These are phyloP conservation scores for Cephaloascus fragrans DNA, from an alignment of 805 yeast genomes.

Conservation along the genomic window DNA sequence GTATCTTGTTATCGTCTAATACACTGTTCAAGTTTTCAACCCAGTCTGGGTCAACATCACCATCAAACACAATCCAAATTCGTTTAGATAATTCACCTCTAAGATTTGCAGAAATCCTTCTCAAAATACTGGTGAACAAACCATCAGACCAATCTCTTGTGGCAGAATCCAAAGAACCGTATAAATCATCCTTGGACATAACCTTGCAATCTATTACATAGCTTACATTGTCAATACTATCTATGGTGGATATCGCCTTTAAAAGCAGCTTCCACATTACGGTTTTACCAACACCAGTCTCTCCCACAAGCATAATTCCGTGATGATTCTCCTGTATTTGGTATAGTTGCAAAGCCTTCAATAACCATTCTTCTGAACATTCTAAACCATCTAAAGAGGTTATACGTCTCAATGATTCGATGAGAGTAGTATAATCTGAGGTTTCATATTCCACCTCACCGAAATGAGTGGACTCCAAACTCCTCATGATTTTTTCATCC, in stretches of 20 bases:
- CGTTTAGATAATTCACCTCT: constrained; percentile 48
- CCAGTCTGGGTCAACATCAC: constrained; percentile 92
- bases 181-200: constrained; percentile 51
- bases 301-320: constrained; percentile 78
- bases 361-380: constrained; percentile 32
- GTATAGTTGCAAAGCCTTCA: constrained; percentile 50
- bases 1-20: constrained; percentile 72
- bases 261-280: constrained; percentile 39
- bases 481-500: constrained; percentile 37
- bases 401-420: constrained; percentile 10
- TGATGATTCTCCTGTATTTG: constrained; percentile 56
- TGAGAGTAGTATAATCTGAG: constrained; percentile 15
- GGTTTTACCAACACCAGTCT: constrained; percentile 68
- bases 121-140: constrained; percentile 54
- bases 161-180: constrained; percentile 61
- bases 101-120: constrained; percentile 44
- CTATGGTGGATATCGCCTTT: constrained; percentile 25
- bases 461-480: constrained; percentile 14
- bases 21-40: constrained; percentile 86
- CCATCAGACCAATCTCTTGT: constrained; percentile 95
- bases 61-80: constrained; percentile 81
- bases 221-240: constrained; percentile 23
- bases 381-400: constrained; percentile 21
- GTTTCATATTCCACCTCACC: constrained; percentile 10
- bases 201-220: constrained; percentile 69